Evolutionary conservation across 129 eudicot species (phyloP), one percentile per base, ranked within the genome.

Genomic region (Scalesia atractyloides): DNA sequence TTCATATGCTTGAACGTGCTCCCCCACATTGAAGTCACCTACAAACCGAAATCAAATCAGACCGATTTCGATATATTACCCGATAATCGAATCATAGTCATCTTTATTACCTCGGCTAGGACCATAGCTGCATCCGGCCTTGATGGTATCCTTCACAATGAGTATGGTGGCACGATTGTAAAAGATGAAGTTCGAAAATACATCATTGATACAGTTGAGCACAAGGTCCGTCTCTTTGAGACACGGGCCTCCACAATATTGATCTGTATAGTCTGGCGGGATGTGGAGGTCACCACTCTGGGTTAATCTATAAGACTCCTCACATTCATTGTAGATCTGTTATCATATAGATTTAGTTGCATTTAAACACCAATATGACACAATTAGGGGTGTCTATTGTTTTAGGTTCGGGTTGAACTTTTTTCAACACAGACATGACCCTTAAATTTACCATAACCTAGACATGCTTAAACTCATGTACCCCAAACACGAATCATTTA

Each of bases 21-120:
- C 87, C 15, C 84, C 82, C 74, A 90, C 97, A 82, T 87, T 68
- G 72, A 90, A 90, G 77, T 85, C 49, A 69, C 97, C 97, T 90
- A 77, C 73, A 73, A 76, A 62, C 19, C 58, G 26, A 51, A 50
- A 20, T 74, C 37, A 34, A 11, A 59, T 41, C 10, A 60, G 41
- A 33, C 2, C 15, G 9, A 34, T 12, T 68, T 8, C 1, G 46
- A 48, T 18, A 3, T 2, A 12, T 36, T 34, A 49, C 26, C 17
- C 4, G n/a, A 6, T 5, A 26, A 3, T 22, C 2, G 8, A 20
- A 10, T 57, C 9, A 53, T 18, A 18, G 36, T 33, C 64, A 1
- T 70, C 6, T 13, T 54, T 24, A 53, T 74, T 73, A 91, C 97
- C 97, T 86, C 96, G 69, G 34, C 71, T 43, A 33, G 88, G 85